Evolutionary conservation across 1,284 basidiomycete species (phyloP), one percentile per base, ranked within the genome.

Genomic region (Abortiporus biennis): DNA sequence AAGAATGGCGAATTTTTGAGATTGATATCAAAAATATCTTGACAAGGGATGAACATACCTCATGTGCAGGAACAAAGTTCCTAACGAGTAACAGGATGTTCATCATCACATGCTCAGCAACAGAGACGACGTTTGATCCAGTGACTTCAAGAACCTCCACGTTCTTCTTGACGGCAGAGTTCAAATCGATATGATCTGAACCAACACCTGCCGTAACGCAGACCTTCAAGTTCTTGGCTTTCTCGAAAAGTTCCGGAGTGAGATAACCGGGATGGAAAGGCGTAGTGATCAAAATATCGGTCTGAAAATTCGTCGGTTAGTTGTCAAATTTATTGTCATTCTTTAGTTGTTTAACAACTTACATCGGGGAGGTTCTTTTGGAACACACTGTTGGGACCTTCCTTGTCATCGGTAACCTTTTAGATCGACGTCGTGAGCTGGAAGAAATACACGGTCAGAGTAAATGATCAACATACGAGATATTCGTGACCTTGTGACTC

Each of bases 191-290:
- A 66, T 92, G 90, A 68, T 95, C 93, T 23, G 90, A 93, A 11
- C 92, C 92, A 36, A 97, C 92, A 67, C 93, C 93, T 41, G 93
- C 93, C 8, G 93, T 97, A 56, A 96, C 77, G 58, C 87, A 92
- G 49, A 95, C 67, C 69, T 93, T 95, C 56, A 98, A 78, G 57
- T 95, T 94, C 67, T 85, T 85, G 27, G 93, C 90, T 54, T 59
- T 62, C 37, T 56, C 73, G 52, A 95, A 67, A 47, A 94, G 68
- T 6, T 93, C 89, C 30, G 69, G 73, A 4, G 90, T 93, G 47
- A 94, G 77, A 67, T 96, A 95, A 50, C 83, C 92, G 36, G 89
- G 89, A 62, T 91, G 86, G 81, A 92, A 97, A 8, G 93, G 92
- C 0, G 92, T 96, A 13, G 91, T 94, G 64, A 94, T 90, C 54